These are phyloP conservation scores for Neospermospora avenae DNA, from an alignment of 2,329 filamentous ascomycete species.

Conservation along the genomic window DNA sequence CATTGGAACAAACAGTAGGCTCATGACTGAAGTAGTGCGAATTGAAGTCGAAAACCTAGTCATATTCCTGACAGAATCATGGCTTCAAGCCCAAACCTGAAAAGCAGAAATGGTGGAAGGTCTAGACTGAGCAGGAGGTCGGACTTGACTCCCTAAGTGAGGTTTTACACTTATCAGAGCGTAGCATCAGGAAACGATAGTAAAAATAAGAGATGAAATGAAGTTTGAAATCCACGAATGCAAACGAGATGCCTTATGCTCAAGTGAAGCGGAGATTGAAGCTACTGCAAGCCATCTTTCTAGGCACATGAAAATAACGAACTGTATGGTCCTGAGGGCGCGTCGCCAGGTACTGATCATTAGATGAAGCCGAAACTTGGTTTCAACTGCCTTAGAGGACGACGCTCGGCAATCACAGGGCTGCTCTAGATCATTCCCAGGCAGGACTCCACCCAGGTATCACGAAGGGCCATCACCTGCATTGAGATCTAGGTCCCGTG, in stretches of 20 bases:
- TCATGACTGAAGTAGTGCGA: not conserved
- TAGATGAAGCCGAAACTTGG: constrained; percentile 4
- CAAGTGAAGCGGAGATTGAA: not conserved
- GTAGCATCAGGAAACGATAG: not conserved
- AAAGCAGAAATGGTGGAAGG: not conserved
- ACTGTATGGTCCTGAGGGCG: constrained; percentile 1
- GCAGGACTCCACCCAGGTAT: constrained; percentile 1
- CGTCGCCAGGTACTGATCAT: constrained; percentile 12
- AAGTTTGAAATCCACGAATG: not conserved
- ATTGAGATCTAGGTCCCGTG: not conserved
- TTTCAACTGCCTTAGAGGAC: not conserved
- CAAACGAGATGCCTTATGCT: not conserved
- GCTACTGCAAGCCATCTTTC: constrained; percentile 4
- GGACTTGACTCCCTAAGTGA: not conserved
- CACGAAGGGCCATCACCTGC: constrained; percentile 14
- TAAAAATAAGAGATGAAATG: constrained; percentile 1
- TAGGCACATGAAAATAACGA: not conserved
- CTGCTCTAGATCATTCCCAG: constrained; percentile 11
- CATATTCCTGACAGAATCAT: not conserved
- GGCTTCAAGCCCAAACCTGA: not conserved
- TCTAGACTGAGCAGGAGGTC: constrained; percentile 1
- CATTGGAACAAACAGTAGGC: not conserved
- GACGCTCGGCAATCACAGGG: constrained; percentile 15
- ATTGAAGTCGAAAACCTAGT: not conserved
- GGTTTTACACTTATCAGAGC: not conserved